Conservation (phyloP, 768 basidiomycete genomes). For the Amanita thiersii region DNA sequence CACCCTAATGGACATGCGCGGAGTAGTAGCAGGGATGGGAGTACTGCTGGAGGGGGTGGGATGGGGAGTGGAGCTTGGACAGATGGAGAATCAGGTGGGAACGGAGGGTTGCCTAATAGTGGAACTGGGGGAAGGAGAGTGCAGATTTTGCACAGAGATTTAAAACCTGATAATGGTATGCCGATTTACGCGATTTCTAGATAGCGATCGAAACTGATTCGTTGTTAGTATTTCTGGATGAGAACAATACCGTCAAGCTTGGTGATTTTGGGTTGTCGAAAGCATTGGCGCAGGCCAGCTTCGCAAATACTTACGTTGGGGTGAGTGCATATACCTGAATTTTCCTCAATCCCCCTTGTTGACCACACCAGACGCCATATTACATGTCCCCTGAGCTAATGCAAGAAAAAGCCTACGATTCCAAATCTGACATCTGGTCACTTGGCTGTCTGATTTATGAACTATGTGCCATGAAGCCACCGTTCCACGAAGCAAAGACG, state of each 20-base stretch:
- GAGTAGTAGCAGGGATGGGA: constrained; percentile 28
- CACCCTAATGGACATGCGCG: constrained; percentile 60
- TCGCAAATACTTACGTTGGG: constrained; percentile 96
- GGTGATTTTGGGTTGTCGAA: constrained; percentile 97
- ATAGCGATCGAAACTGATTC: neutral
- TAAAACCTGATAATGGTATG: constrained; percentile 96
- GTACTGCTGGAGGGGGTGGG: constrained; percentile 4
- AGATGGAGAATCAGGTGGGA: constrained; percentile 18
- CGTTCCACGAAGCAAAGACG: constrained; percentile 90
- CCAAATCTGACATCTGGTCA: constrained; percentile 98
- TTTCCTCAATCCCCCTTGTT: neutral
- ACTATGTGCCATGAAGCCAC: constrained; percentile 88
- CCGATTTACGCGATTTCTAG: constrained; percentile 6
- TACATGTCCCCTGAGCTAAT: constrained; percentile 99
- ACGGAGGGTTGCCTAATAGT: no score
- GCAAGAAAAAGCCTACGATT: constrained; percentile 95
- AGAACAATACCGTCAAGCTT: constrained; percentile 79
- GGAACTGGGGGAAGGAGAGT: constrained; percentile 49
- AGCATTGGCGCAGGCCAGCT: constrained; percentile 78
- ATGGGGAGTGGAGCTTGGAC: neutral
- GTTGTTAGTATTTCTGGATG: constrained; percentile 80
- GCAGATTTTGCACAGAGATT: constrained; percentile 87
- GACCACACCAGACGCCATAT: constrained; percentile 73
- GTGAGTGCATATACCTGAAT: constrained; percentile 40
- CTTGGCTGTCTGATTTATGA: constrained; percentile 96